Conservation (phyloP, 306 rosid species). For the Citrullus colocynthis region DNA sequence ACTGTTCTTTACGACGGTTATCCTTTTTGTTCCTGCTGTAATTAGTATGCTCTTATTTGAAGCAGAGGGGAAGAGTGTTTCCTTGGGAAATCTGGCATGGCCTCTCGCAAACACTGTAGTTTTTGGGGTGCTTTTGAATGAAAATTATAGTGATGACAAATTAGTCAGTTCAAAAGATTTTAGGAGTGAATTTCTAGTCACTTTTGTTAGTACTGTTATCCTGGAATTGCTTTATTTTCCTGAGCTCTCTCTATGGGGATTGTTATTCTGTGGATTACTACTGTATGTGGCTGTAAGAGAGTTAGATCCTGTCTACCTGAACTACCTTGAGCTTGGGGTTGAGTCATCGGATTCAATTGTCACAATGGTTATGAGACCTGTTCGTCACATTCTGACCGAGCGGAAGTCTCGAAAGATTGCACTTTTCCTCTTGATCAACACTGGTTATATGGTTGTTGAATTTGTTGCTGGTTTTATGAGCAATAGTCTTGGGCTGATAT, state of each 20-base stretch:
- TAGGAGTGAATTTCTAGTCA: constrained; percentile 52
- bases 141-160: constrained; percentile 39
- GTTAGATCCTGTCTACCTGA: constrained; percentile 38
- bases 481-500: constrained; percentile 84
- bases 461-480: constrained; percentile 88
- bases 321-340: constrained; percentile 31
- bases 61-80: constrained; percentile 25
- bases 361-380: constrained; percentile 52
- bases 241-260: constrained; percentile 81
- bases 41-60: constrained; percentile 43
- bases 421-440: constrained; percentile 69
- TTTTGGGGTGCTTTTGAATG: constrained; percentile 72
- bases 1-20: constrained; percentile 50
- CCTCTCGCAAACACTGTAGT: constrained; percentile 72
- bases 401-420: constrained; percentile 89
- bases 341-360: constrained; percentile 33
- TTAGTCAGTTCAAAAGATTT: constrained; percentile 41
- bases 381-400: constrained; percentile 71
- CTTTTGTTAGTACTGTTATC: constrained; percentile 50
- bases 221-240: constrained; percentile 77
- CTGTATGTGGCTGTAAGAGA: constrained; percentile 68
- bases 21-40: constrained; percentile 71
- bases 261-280: constrained; percentile 60
- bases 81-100: constrained; percentile 47
- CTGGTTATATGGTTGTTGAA: constrained; percentile 86